Evolutionary conservation across 352 stramenopile genomes (phyloP).

Genomic region (Pythium dissotocum): DNA sequence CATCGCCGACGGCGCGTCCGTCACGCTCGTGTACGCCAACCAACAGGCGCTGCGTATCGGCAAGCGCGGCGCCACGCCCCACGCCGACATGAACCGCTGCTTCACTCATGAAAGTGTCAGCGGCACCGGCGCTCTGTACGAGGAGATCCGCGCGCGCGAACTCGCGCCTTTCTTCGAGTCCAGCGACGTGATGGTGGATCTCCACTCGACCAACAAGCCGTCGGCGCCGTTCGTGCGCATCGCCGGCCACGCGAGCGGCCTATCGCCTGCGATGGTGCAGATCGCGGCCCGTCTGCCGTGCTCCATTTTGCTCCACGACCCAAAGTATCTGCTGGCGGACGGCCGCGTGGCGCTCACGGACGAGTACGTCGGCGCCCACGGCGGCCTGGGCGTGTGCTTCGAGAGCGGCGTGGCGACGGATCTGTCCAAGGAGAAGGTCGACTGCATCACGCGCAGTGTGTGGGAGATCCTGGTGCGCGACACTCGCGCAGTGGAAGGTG

Average conservation of each 20-base stretch:
- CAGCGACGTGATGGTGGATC: conserved; percentile 65
- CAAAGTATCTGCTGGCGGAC: conserved; percentile 52
- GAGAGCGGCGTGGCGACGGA: conserved; percentile 68
- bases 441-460: conserved; percentile 41
- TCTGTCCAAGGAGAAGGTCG: conserved; percentile 46
- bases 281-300: conserved; percentile 48
- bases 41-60: conserved; percentile 48
- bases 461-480: conserved; percentile 55
- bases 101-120: conserved; percentile 46
- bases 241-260: conserved; percentile 35
- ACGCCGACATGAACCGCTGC: conserved; percentile 72
- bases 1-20: conserved; percentile 33
- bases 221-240: conserved; percentile 68
- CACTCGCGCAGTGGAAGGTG: conserved; percentile 32
- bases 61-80: conserved; percentile 48
- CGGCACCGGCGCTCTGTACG: conserved; percentile 29
- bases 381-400: conserved; percentile 66
- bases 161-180: conserved; percentile 53
- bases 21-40: conserved; percentile 74
- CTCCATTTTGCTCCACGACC: conserved; percentile 67
- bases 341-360: conserved; percentile 65
- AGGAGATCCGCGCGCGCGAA: conserved; percentile 52
- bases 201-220: conserved; percentile 82
- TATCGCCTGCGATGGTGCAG: conserved; percentile 30
- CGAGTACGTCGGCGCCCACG: conserved; percentile 62